A percentile compares a stretch with the other conserved stretches of the same genome.
phyloP scores from a whole-genome alignment of 106 monocot species.

The Triglochin maritima region DNA sequence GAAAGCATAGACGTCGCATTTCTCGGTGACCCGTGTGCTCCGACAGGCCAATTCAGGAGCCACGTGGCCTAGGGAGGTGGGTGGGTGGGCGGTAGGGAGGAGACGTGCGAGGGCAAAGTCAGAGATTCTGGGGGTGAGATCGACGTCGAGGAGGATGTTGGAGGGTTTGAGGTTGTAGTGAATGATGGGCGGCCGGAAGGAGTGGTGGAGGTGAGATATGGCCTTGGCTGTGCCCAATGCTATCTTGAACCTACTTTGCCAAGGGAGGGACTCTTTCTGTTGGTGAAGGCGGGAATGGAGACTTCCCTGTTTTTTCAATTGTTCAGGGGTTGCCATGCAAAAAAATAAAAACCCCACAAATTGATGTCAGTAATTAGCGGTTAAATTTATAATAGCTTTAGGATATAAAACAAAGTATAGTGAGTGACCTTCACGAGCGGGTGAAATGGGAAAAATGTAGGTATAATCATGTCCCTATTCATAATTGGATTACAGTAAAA shows the following conservation, averaged over 20 bases:
- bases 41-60: constrained; percentile 82
- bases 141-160: constrained; percentile 63
- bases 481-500: no score
- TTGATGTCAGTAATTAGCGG: no score
- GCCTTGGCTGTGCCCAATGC: constrained; percentile 57
- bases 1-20: constrained; percentile 78
- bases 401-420: no score
- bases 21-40: constrained; percentile 66
- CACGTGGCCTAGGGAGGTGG: constrained; percentile 51
- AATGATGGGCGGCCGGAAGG: constrained; percentile 63
- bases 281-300: constrained; percentile 45
- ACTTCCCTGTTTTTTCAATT: constrained; percentile 22
- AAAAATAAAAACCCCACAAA: no score
- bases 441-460: no score
- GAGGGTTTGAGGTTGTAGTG: constrained; percentile 83
- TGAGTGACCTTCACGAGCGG: no score
- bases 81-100: constrained; percentile 50
- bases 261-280: constrained; percentile 25
- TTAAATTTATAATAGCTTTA: no score
- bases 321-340: no score
- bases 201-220: constrained; percentile 69
- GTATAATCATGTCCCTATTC: no score
- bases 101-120: constrained; percentile 78
- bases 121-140: constrained; percentile 34
- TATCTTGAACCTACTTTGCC: constrained; percentile 65